Evolutionary conservation across 139 green algal genomes (phyloP).

Genomic region (Ettlia oleoabundans): DNA sequence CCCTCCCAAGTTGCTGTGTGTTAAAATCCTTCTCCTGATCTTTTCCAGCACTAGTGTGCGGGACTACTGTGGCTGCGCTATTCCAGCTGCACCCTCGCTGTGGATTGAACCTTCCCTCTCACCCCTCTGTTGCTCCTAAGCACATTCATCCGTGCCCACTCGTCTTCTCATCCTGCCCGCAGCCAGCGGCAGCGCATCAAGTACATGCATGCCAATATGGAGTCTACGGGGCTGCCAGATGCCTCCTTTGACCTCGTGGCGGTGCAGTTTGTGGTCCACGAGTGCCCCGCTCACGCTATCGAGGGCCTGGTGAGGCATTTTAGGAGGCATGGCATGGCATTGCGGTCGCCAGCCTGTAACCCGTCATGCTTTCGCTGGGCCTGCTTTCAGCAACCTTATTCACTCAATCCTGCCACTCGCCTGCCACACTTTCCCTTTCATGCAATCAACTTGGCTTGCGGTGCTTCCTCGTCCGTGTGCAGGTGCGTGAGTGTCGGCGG

Average conservation of each 20-base stretch:
- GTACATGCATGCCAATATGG: constrained; percentile 77
- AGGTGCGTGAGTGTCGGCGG: constrained; percentile 66
- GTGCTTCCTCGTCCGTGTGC: neutral
- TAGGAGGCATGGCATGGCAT: neutral
- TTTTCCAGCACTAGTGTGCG: no score
- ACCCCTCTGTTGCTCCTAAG: neutral
- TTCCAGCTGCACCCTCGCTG: no score
- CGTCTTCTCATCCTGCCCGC: neutral
- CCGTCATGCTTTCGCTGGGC: no score
- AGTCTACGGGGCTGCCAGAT: constrained; percentile 62
- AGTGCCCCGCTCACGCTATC: constrained; percentile 70
- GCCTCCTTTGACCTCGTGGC: constrained; percentile 78
- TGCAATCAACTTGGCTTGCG: no score
- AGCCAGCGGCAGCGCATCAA: constrained; percentile 50
- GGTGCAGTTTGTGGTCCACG: constrained; percentile 86
- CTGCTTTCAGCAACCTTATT: no score
- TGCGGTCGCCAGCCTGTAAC: no score
- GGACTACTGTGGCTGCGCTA: no score
- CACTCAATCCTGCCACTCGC: no score
- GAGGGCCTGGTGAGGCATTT: constrained; percentile 14
- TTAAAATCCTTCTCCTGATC: no score
- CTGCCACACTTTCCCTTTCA: no score
- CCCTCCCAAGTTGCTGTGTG: no score
- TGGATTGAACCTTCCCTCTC: no score
- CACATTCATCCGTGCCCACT: neutral